These are phyloP conservation scores for Gossypium gossypioides DNA, from an alignment of 441 rosid genomes.

Conservation along the genomic window DNA sequence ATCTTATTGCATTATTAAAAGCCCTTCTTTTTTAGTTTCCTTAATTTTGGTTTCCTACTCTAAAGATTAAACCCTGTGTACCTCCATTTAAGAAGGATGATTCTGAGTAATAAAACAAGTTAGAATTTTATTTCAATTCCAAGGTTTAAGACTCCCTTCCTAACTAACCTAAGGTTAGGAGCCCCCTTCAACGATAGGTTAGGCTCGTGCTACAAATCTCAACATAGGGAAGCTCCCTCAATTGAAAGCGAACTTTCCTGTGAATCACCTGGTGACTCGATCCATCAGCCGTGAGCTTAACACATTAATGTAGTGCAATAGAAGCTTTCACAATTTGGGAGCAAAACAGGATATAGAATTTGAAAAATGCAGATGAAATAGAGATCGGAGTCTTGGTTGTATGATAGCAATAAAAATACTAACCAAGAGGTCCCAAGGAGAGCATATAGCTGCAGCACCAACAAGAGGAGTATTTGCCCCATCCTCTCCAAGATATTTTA, in stretches of 20 bases:
- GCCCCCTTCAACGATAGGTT: neutral
- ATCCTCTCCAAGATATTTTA: conserved; percentile 85
- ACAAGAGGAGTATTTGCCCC: conserved; percentile 51
- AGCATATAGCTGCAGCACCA: conserved; percentile 73
- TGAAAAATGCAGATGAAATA: conserved; percentile 1
- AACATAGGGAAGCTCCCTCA: neutral
- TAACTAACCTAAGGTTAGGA: neutral
- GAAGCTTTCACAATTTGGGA: neutral
- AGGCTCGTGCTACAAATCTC: neutral
- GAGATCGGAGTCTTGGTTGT: neutral
- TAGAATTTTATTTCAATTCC: neutral
- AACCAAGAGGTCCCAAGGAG: conserved; percentile 92
- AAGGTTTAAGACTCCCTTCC: neutral
- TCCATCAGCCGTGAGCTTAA: neutral
- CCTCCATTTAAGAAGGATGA: neutral
- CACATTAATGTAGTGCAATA: neutral
- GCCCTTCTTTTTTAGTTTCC: neutral
- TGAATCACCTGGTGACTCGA: neutral
- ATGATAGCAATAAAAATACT: conserved; percentile 13
- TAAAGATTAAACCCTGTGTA: neutral
- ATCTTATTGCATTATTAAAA: neutral
- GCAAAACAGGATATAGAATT: neutral
- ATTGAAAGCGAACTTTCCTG: neutral
- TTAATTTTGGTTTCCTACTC: neutral
- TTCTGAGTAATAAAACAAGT: neutral